Conservation (phyloP, 148 eudicot species). For the Hydrangea macrophylla region DNA sequence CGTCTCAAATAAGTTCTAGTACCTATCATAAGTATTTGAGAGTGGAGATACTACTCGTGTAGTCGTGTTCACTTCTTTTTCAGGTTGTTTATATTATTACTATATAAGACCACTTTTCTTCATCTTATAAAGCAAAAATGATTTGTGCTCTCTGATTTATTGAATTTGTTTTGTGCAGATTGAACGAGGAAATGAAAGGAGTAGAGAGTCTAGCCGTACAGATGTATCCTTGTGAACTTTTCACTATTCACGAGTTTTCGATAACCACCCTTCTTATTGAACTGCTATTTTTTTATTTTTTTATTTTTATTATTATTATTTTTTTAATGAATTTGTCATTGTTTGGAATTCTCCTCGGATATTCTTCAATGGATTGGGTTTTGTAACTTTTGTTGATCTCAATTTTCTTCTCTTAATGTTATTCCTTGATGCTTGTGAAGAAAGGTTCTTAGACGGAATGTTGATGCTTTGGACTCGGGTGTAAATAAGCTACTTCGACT, state of each 20-base stretch:
- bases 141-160: not conserved
- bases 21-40: too few relatives aligned
- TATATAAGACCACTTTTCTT: not conserved
- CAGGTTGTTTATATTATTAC: not conserved
- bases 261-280: not conserved
- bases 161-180: conserved; percentile 39
- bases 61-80: not conserved
- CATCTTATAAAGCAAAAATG: not conserved
- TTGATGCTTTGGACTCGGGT: conserved; percentile 71
- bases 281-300: not conserved
- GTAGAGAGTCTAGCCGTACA: conserved; percentile 61
- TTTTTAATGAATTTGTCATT: not conserved
- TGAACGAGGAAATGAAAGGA: conserved; percentile 92
- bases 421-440: conserved; percentile 49
- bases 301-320: not conserved
- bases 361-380: not conserved
- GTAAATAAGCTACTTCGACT: conserved; percentile 58
- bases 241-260: not conserved
- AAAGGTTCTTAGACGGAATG: conserved; percentile 63
- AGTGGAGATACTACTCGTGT: not conserved
- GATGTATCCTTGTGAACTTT: conserved; percentile 69
- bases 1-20: not conserved
- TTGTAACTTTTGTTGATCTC: not conserved
- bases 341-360: not conserved
- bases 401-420: conserved; percentile 10